Conservation (phyloP, 2,329 filamentous ascomycete species). For the Cyphellophora attinorum region DNA sequence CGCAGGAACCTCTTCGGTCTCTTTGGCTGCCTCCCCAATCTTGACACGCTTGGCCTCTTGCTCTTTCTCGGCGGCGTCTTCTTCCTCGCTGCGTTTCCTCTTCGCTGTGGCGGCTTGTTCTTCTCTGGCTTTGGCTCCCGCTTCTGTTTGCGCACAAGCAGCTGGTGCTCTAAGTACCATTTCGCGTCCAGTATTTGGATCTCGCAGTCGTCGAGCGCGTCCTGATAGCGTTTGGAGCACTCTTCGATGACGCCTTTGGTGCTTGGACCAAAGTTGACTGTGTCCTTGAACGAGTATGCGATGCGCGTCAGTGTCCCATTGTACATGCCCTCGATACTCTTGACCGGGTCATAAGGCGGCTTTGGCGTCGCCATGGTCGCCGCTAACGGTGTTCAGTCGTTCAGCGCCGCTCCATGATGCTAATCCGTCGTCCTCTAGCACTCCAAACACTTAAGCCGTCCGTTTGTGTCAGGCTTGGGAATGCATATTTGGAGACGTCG, state of each 20-base stretch:
- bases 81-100: conserved; percentile 13
- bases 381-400: too few relatives aligned
- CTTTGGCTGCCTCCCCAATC: conserved; percentile 3
- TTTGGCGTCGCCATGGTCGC: conserved; percentile 13
- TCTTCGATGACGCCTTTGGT: conserved; percentile 17
- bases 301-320: conserved; percentile 19
- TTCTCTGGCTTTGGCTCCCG: conserved; percentile 16
- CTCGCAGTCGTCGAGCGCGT: conserved; percentile 19
- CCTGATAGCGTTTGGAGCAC: conserved; percentile 18
- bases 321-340: conserved; percentile 18
- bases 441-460: too few relatives aligned
- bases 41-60: conserved; percentile 15
- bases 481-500: too few relatives aligned
- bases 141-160: conserved; percentile 14
- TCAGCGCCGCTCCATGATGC: too few relatives aligned
- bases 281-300: conserved; percentile 18
- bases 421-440: too few relatives aligned
- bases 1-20: background rate
- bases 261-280: conserved; percentile 15
- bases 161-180: conserved; percentile 18
- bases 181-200: conserved; percentile 19
- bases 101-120: conserved; percentile 12
- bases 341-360: conserved; percentile 17
- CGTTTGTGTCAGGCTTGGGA: too few relatives aligned
- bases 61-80: conserved; percentile 8